Conservation (phyloP, 768 basidiomycete species). For the Mrakia frigida region DNA sequence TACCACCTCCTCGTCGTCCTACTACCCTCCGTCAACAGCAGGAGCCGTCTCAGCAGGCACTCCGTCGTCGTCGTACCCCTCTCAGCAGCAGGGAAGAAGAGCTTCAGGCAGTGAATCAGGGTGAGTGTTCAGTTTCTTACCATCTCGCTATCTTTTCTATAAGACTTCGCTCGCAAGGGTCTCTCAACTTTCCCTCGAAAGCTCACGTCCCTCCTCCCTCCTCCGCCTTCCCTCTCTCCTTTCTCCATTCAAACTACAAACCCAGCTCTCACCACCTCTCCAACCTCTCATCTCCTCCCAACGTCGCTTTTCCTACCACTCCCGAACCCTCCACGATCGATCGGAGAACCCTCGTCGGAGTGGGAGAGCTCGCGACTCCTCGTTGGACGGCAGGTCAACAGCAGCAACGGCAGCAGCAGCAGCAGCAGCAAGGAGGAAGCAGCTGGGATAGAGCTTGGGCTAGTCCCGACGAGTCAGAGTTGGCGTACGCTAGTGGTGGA, state of each 20-base stretch:
- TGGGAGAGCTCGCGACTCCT: constrained; percentile 95
- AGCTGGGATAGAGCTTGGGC: constrained; percentile 14
- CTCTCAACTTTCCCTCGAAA: neutral
- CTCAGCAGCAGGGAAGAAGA: neutral
- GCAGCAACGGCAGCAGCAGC: too few species aligned
- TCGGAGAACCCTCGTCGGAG: constrained; percentile 79
- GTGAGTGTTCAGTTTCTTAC: too few species aligned
- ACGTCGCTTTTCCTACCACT: constrained; percentile 29
- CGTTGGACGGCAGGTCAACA: constrained; percentile 57
- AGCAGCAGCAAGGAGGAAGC: neutral
- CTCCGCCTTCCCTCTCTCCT: neutral
- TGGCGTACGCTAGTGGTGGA: constrained; percentile 9
- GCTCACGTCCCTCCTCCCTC: neutral
- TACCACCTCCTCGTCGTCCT: neutral
- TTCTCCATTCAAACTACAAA: neutral
- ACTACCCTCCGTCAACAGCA: neutral
- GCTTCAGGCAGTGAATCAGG: too few species aligned
- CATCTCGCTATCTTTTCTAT: too few species aligned
- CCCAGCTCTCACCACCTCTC: neutral
- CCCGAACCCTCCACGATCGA: constrained; percentile 51
- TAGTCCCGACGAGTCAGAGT: neutral
- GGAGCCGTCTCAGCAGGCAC: neutral
- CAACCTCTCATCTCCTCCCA: constrained; percentile 14
- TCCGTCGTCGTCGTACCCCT: neutral
- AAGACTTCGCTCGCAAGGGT: too few species aligned